These are phyloP conservation scores for Venturia aucupariae DNA, from an alignment of 2,329 filamentous ascomycete genomes.

Conservation along the genomic window DNA sequence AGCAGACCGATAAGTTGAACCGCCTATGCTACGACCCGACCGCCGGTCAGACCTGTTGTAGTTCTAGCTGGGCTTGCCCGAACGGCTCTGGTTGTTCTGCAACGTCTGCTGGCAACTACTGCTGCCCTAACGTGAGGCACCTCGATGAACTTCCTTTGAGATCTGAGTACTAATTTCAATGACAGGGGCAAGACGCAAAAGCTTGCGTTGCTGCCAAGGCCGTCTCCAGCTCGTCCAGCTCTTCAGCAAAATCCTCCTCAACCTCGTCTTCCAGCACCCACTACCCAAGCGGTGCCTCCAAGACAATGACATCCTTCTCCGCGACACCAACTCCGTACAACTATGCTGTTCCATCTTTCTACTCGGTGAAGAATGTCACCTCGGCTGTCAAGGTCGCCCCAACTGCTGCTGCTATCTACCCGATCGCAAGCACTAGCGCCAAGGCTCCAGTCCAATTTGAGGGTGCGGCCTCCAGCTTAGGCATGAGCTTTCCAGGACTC, in stretches of 20 bases:
- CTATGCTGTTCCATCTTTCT: background rate
- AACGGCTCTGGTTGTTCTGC: constrained; percentile 14
- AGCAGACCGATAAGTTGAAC: constrained; percentile 11
- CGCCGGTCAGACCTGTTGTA: constrained; percentile 16
- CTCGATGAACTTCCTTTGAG: background rate
- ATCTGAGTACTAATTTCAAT: background rate
- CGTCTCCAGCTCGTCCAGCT: constrained; percentile 11
- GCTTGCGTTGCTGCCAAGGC: constrained; percentile 12
- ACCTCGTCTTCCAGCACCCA: background rate
- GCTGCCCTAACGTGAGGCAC: constrained; percentile 15
- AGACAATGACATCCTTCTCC: background rate
- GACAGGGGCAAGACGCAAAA: constrained; percentile 14
- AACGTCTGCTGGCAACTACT: background rate
- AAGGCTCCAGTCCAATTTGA: background rate
- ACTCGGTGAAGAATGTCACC: background rate
- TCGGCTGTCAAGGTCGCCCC: background rate
- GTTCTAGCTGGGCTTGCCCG: constrained; percentile 13
- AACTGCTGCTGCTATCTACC: background rate
- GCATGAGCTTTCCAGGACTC: constrained; percentile 1
- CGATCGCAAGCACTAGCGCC: background rate
- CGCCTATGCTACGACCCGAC: constrained; percentile 17
- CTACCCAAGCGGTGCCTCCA: background rate
- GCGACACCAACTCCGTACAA: background rate
- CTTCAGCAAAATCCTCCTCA: background rate
- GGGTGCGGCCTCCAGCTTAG: background rate